phyloP scores from a whole-genome alignment of 2,329 filamentous ascomycete genomes.

The Aspergillus amoenus region DNA sequence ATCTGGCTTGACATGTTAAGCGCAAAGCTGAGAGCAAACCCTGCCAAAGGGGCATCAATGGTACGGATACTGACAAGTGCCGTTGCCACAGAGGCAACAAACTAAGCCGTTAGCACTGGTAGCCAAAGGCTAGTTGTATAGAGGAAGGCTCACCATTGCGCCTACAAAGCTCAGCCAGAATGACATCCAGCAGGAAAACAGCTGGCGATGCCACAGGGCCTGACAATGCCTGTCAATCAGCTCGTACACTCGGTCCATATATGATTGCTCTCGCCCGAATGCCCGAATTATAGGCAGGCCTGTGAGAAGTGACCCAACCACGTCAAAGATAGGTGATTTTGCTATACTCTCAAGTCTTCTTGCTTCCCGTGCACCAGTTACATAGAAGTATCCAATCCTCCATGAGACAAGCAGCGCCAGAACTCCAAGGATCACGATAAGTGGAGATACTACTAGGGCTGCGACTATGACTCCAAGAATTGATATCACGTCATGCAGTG shows the following conservation, averaged over 20 bases:
- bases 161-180: slow-evolving; percentile 71
- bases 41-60: slow-evolving; percentile 69
- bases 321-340: slow-evolving; percentile 78
- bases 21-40: slow-evolving; percentile 73
- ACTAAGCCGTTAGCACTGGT: slow-evolving; percentile 52
- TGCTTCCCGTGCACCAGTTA: slow-evolving; percentile 68
- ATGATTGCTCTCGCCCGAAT: slow-evolving; percentile 67
- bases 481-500: slow-evolving; percentile 49
- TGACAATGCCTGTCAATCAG: slow-evolving; percentile 68
- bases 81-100: slow-evolving; percentile 64
- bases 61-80: slow-evolving; percentile 61
- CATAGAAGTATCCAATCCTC: slow-evolving; percentile 53
- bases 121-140: too few species aligned
- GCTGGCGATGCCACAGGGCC: slow-evolving; percentile 66
- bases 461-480: slow-evolving; percentile 5
- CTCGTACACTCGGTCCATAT: slow-evolving; percentile 67
- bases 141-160: slow-evolving; percentile 37
- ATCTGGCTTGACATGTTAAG: slow-evolving; percentile 67
- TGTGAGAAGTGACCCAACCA: slow-evolving; percentile 70
- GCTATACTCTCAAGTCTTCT: slow-evolving; percentile 75
- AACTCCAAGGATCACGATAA: slow-evolving; percentile 63
- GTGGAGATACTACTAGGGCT: slow-evolving; percentile 53
- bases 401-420: slow-evolving; percentile 52
- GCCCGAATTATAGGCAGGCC: slow-evolving; percentile 75
- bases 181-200: slow-evolving; percentile 75